Conservation (phyloP, 1,284 basidiomycete genomes). For the Cystobasidiaceae sp. region DNA sequence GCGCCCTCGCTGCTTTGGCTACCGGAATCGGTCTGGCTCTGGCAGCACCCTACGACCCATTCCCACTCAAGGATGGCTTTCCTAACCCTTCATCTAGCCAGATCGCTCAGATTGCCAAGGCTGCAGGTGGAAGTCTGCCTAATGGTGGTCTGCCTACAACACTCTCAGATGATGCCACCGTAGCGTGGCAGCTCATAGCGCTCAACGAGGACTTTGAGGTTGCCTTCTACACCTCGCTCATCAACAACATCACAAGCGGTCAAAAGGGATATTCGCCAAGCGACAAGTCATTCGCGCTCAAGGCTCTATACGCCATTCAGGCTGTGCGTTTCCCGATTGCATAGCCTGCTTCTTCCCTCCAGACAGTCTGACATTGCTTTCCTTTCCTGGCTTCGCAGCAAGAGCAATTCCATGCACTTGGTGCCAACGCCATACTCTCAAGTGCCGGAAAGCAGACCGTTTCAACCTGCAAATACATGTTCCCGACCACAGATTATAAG, state of each 20-base stretch:
- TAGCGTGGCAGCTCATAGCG: constrained; percentile 32
- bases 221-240: constrained; percentile 29
- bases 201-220: constrained; percentile 34
- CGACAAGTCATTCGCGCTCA: constrained; percentile 17
- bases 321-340: background rate
- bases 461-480: constrained; percentile 31
- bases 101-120: constrained; percentile 4
- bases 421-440: constrained; percentile 32
- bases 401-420: constrained; percentile 33
- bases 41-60: constrained; percentile 5
- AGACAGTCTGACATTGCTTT: background rate
- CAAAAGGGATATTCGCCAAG: constrained; percentile 28
- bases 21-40: background rate
- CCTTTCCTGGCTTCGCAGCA: background rate
- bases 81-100: constrained; percentile 19
- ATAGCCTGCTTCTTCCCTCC: background rate
- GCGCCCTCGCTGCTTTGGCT: too few relatives aligned
- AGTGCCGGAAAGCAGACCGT: constrained; percentile 31
- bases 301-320: constrained; percentile 30
- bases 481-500: constrained; percentile 31
- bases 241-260: constrained; percentile 29
- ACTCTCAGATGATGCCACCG: constrained; percentile 9
- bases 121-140: constrained; percentile 30
- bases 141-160: constrained; percentile 29
- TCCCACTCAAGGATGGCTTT: constrained; percentile 33